phyloP scores from a whole-genome alignment of 805 yeast genomes.

The Cyberlindnera mycetangii region DNA sequence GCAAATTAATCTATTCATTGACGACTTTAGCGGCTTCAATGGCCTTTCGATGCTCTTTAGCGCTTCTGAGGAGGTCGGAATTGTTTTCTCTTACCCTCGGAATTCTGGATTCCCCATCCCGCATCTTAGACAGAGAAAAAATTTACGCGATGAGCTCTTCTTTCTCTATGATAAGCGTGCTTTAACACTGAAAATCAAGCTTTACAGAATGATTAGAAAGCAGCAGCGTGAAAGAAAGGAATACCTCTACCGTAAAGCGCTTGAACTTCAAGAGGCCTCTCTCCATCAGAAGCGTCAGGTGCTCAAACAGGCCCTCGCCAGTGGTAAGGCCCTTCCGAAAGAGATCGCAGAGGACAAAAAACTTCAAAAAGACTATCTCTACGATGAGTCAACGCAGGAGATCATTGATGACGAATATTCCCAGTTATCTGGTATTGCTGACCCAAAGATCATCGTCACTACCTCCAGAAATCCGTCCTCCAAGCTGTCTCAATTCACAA shows the following conservation, averaged over 20 bases:
- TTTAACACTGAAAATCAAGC: neutral
- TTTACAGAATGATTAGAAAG: slow-evolving; percentile 46
- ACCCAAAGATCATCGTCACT: slow-evolving; percentile 88
- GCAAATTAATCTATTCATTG: neutral
- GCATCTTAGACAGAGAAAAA: neutral
- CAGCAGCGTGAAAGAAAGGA: slow-evolving; percentile 97
- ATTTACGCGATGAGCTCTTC: slow-evolving; percentile 2
- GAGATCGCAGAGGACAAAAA: slow-evolving; percentile 86
- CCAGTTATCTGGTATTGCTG: slow-evolving; percentile 80
- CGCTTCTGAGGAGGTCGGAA: too few relatives aligned
- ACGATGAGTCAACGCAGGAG: slow-evolving; percentile 70
- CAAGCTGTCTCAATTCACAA: slow-evolving; percentile 83
- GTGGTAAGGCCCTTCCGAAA: slow-evolving; percentile 86
- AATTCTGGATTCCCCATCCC: too few relatives aligned
- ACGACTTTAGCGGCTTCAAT: neutral
- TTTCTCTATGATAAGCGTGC: neutral
- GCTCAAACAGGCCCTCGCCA: slow-evolving; percentile 81
- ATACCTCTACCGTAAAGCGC: slow-evolving; percentile 83
- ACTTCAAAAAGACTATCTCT: slow-evolving; percentile 77
- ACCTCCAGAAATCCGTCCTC: slow-evolving; percentile 91
- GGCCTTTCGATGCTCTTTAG: neutral
- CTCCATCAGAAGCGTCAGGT: slow-evolving; percentile 83
- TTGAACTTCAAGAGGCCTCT: slow-evolving; percentile 85
- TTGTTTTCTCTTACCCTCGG: neutral
- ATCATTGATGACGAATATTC: slow-evolving; percentile 90